Percentiles rank a stretch among this genome's conserved stretches.
Evolutionary conservation across 176 grass and related monocot genomes (phyloP).

Genomic region (Areca catechu): DNA sequence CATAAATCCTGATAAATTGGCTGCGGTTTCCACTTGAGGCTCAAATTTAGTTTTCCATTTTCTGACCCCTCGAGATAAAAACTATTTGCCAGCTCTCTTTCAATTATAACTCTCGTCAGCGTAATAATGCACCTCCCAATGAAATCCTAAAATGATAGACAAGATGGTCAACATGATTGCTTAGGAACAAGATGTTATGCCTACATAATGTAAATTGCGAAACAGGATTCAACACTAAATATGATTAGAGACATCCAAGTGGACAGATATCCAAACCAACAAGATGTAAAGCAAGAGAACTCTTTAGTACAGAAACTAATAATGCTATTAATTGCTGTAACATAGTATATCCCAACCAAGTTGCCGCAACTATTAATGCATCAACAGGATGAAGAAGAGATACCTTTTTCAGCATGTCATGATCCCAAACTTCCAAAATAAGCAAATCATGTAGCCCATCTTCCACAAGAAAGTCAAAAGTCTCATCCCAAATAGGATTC

Average conservation of each 20-base stretch:
- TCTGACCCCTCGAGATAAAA: constrained; percentile 81
- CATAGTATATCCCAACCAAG: neutral
- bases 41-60: constrained; percentile 77
- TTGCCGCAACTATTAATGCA: neutral
- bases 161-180: neutral
- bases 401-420: constrained; percentile 97
- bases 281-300: too few species aligned
- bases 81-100: constrained; percentile 67
- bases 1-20: constrained; percentile 64
- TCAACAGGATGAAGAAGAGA: neutral
- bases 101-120: constrained; percentile 68
- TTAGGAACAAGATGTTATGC: neutral
- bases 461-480: constrained; percentile 93
- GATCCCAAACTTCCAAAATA: constrained; percentile 94
- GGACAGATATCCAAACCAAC: too few species aligned
- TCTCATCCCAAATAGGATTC: constrained; percentile 94
- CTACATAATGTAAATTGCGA: neutral
- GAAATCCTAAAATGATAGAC: constrained; percentile 45
- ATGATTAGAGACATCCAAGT: too few species aligned
- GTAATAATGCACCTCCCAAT: constrained; percentile 96
- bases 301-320: too few species aligned
- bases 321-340: too few species aligned
- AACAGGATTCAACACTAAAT: too few species aligned
- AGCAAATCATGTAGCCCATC: constrained; percentile 98
- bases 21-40: constrained; percentile 79